Evolutionary conservation across 2,329 filamentous ascomycete genomes (phyloP).

Genomic region (Ploettnerulaceae sp.): DNA sequence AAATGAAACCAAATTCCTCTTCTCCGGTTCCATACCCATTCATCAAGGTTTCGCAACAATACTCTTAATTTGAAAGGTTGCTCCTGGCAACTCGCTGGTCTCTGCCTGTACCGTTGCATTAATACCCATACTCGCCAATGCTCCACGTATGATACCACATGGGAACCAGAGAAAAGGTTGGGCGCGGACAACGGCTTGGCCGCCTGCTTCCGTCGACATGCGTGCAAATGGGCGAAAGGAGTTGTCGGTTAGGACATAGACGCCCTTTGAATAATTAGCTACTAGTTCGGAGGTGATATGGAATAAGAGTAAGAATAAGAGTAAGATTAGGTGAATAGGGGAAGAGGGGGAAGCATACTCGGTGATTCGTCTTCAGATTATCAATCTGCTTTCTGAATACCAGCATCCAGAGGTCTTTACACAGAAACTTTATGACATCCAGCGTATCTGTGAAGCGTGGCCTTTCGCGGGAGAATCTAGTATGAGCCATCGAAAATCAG

Average conservation of each 20-base stretch:
- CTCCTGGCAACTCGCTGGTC: conserved; percentile 76
- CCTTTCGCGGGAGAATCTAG: conserved; percentile 77
- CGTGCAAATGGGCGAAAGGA: conserved; percentile 81
- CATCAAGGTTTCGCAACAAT: conserved; percentile 57
- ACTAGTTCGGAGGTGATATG: background rate
- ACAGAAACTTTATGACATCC: conserved; percentile 96
- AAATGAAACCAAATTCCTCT: too few relatives aligned
- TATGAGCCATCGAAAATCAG: conserved; percentile 7
- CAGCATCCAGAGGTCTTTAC: conserved; percentile 95
- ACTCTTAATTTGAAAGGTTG: conserved; percentile 95
- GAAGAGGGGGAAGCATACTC: conserved; percentile 46
- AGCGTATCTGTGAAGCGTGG: conserved; percentile 88
- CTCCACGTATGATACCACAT: conserved; percentile 85
- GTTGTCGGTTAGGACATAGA: conserved; percentile 94
- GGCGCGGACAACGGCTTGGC: conserved; percentile 67
- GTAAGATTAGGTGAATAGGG: background rate
- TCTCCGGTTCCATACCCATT: background rate
- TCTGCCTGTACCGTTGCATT: conserved; percentile 89
- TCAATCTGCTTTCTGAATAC: conserved; percentile 97
- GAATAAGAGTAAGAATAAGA: background rate
- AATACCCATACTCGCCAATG: conserved; percentile 87
- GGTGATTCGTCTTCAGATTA: conserved; percentile 96
- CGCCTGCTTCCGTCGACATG: conserved; percentile 79
- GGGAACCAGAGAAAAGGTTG: conserved; percentile 94
- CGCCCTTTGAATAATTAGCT: conserved; percentile 52